These are phyloP conservation scores for Naganishia friedmannii DNA, from an alignment of 768 basidiomycete genomes.

Conservation along the genomic window DNA sequence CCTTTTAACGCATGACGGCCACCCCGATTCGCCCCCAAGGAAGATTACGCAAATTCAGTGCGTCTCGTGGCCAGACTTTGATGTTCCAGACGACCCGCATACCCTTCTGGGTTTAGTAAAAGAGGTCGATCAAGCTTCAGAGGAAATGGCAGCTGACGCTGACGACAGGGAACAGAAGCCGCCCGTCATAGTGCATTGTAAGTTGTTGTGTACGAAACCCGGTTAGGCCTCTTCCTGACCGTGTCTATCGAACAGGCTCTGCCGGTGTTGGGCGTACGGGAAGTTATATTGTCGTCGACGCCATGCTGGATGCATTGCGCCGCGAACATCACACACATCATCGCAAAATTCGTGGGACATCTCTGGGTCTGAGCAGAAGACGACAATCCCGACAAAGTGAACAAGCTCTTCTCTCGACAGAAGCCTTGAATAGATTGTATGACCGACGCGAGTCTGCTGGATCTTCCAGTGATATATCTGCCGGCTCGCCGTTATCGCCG, in stretches of 20 bases:
- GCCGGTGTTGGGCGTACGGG: constrained; percentile 95
- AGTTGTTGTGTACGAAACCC: constrained; percentile 25
- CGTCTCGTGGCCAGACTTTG: constrained; percentile 93
- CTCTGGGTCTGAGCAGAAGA: constrained; percentile 3
- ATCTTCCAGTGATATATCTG: neutral
- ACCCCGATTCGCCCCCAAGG: constrained; percentile 64
- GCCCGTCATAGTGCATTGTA: constrained; percentile 50
- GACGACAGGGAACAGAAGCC: constrained; percentile 32
- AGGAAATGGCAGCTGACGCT: constrained; percentile 32
- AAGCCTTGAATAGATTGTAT: neutral
- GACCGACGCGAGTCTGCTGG: neutral
- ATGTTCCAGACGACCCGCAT: constrained; percentile 79
- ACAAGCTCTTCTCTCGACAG: neutral
- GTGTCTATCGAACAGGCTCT: constrained; percentile 56
- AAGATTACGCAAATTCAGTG: constrained; percentile 83
- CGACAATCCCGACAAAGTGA: constrained; percentile 13
- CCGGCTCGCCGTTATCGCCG: constrained; percentile 4
- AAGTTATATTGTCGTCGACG: constrained; percentile 75
- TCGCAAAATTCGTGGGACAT: constrained; percentile 25
- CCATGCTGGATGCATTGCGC: constrained; percentile 43
- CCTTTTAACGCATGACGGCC: constrained; percentile 63
- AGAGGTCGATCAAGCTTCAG: constrained; percentile 60
- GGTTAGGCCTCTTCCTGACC: constrained; percentile 3
- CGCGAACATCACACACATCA: constrained; percentile 33
- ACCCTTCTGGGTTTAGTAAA: constrained; percentile 71